A percentile compares a stretch with the other conserved stretches of the same genome.
Evolutionary conservation across 768 basidiomycete species (phyloP).

Genomic region (Clathrus columnatus): DNA sequence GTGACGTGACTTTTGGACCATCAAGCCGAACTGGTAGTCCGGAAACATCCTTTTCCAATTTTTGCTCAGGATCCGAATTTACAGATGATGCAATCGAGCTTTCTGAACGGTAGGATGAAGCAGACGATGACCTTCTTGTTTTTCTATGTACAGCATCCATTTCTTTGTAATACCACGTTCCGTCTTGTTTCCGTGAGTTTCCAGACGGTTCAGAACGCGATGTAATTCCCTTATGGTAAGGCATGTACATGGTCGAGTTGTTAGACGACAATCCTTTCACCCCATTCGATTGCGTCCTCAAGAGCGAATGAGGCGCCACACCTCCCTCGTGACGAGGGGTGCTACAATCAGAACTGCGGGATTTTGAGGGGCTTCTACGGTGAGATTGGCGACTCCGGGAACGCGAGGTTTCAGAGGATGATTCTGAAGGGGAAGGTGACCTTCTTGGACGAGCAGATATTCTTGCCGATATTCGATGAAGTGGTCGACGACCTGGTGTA

Average conservation of each 20-base stretch:
- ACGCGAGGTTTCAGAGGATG: not conserved
- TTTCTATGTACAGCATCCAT: not conserved
- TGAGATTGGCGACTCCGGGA: not conserved
- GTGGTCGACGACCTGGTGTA: not conserved
- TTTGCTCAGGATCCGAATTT: not conserved
- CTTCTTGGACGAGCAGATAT: constrained; percentile 8
- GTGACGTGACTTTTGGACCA: not conserved
- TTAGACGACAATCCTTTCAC: not conserved
- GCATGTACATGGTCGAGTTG: not conserved
- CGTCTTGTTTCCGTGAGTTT: not conserved
- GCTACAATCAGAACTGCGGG: not conserved
- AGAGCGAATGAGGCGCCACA: not conserved
- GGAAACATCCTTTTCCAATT: not conserved
- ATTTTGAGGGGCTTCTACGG: not conserved
- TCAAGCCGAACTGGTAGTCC: not conserved
- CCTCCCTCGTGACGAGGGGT: not conserved
- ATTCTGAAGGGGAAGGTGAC: not conserved
- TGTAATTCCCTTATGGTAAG: not conserved
- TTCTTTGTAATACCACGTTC: not conserved
- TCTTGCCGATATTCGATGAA: constrained; percentile 4
- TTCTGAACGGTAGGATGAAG: not conserved
- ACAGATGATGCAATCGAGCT: constrained; percentile 10
- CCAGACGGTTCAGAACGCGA: not conserved
- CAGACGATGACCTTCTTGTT: not conserved
- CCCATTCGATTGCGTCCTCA: not conserved